Conservation (phyloP, 1,284 basidiomycete species). For the Naganishia sp. region DNA sequence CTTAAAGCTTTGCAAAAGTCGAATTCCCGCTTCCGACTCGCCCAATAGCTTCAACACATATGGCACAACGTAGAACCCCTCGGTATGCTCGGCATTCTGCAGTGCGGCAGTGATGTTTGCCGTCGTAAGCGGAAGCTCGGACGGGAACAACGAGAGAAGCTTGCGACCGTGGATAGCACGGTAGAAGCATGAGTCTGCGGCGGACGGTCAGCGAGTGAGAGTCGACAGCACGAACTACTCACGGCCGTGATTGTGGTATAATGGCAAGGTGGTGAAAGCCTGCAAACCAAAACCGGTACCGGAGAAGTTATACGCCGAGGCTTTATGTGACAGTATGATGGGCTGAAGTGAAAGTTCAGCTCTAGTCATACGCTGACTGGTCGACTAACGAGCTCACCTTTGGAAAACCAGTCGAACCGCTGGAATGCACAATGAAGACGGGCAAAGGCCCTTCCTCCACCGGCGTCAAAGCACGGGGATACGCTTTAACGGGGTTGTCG, state of each 20-base stretch:
- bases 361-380: conserved; percentile 38
- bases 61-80: conserved; percentile 29
- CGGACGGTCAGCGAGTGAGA: not conserved
- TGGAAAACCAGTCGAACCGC: conserved; percentile 61
- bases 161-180: conserved; percentile 25
- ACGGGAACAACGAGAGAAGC: conserved; percentile 27
- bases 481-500: conserved; percentile 48
- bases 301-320: conserved; percentile 36
- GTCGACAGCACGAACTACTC: not conserved
- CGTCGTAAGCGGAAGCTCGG: conserved; percentile 29
- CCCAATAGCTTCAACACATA: conserved; percentile 56
- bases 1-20: conserved; percentile 58
- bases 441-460: conserved; percentile 57
- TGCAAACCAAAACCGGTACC: conserved; percentile 26
- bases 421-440: conserved; percentile 64
- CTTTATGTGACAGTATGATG: conserved; percentile 55
- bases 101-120: conserved; percentile 28
- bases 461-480: conserved; percentile 55
- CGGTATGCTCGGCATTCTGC: conserved; percentile 17
- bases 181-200: conserved; percentile 30
- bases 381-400: conserved; percentile 35
- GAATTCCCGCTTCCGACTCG: conserved; percentile 58
- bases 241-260: conserved; percentile 33
- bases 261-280: conserved; percentile 25
- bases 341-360: conserved; percentile 55